A percentile compares a stretch with the other conserved stretches of the same genome.
These are phyloP conservation scores for Penstemon eatonii DNA, from an alignment of 257 asterid species.

Conservation along the genomic window DNA sequence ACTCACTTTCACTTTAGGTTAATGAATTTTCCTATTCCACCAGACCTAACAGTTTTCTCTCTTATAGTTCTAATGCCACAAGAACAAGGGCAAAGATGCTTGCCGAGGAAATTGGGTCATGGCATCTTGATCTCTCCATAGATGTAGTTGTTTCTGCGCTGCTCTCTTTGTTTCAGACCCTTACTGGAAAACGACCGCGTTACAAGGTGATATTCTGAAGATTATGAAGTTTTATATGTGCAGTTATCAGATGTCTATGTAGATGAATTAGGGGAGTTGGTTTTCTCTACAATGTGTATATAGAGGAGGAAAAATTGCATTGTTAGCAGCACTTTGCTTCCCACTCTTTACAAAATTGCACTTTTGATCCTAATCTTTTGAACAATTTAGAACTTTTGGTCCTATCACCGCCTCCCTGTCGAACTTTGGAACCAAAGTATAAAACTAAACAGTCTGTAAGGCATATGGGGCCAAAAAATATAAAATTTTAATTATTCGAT, in stretches of 20 bases:
- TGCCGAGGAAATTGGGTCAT: conserved; percentile 90
- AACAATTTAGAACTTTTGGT: too few species aligned
- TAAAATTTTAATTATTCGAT: too few species aligned
- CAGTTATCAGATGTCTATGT: neutral
- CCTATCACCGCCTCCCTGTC: too few species aligned
- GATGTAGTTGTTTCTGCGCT: conserved; percentile 82
- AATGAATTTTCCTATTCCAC: conserved; percentile 9
- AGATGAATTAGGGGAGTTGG: conserved; percentile 17
- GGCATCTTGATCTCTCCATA: conserved; percentile 90
- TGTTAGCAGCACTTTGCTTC: too few species aligned
- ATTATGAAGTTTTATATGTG: conserved; percentile 8
- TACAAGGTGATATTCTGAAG: conserved; percentile 59
- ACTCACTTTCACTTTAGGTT: conserved; percentile 13
- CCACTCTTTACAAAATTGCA: too few species aligned
- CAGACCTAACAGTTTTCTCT: conserved; percentile 21
- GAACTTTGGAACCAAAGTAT: too few species aligned
- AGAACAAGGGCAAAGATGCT: conserved; percentile 76
- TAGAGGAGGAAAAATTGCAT: neutral
- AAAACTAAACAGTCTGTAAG: too few species aligned
- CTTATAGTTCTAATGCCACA: conserved; percentile 71
- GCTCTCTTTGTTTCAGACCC: conserved; percentile 77
- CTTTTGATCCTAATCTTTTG: too few species aligned
- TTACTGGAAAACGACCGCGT: conserved; percentile 76
- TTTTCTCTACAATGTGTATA: neutral
- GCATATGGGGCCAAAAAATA: too few species aligned